Evolutionary conservation across 1,284 basidiomycete genomes (phyloP).

Genomic region (Serendipita sp.): DNA sequence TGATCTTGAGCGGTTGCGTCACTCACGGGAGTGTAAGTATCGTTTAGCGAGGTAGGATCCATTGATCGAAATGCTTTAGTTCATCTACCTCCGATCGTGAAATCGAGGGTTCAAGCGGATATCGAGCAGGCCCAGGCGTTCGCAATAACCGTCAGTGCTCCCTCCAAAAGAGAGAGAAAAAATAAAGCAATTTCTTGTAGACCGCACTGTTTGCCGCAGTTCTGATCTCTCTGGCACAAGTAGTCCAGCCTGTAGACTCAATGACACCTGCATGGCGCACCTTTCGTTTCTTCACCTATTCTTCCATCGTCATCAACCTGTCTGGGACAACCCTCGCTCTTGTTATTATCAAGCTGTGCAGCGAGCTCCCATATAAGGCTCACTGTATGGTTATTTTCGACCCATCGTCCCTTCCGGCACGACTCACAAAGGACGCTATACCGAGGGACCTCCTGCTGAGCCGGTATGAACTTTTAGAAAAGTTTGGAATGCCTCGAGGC

Average conservation of each 20-base stretch:
- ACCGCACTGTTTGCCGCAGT: not conserved
- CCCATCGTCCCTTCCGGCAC: not conserved
- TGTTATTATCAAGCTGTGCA: not conserved
- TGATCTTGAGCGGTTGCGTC: no score
- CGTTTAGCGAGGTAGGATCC: no score
- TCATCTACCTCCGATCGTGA: no score
- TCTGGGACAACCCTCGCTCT: not conserved
- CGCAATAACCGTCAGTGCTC: no score
- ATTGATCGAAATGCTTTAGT: no score
- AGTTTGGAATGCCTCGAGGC: not conserved
- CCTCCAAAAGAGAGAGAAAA: no score
- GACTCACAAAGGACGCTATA: not conserved
- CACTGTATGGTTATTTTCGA: not conserved
- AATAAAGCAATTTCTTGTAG: not conserved
- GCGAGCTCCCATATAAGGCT: not conserved
- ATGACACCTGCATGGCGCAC: not conserved
- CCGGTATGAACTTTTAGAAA: not conserved
- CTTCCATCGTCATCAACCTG: not conserved
- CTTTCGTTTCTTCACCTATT: not conserved
- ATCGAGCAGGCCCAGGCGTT: no score
- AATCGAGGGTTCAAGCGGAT: no score
- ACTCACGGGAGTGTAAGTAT: no score
- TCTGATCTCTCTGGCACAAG: not conserved
- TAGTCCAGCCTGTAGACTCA: not conserved
- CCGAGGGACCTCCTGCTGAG: not conserved